Percentiles rank a stretch among this genome's conserved stretches.
Evolutionary conservation across 768 basidiomycete species (phyloP).

Genomic region (Phaffia tasmanica): DNA sequence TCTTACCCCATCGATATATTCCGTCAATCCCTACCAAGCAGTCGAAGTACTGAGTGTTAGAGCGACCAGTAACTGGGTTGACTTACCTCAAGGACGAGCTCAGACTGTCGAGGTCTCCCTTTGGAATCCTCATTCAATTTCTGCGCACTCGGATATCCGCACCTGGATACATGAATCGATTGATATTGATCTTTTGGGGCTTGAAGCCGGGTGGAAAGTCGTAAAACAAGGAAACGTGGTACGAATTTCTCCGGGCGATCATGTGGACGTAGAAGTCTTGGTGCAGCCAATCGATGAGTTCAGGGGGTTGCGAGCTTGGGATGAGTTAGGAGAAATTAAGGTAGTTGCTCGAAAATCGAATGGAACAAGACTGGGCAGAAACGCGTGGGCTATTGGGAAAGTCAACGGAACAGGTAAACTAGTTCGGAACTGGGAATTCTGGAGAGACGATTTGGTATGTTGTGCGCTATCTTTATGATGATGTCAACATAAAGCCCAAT

Average conservation of each 20-base stretch:
- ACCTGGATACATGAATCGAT: background rate
- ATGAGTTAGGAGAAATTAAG: background rate
- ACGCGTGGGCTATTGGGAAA: slow-evolving; percentile 38
- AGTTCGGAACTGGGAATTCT: slow-evolving; percentile 31
- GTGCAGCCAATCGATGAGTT: background rate
- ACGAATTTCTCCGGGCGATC: slow-evolving; percentile 48
- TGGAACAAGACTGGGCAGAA: slow-evolving; percentile 30
- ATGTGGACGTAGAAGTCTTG: slow-evolving; percentile 44
- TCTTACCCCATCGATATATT: background rate
- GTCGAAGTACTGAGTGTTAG: slow-evolving; percentile 37
- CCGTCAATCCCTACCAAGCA: background rate
- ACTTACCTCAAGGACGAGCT: slow-evolving; percentile 25
- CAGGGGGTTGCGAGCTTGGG: too few relatives aligned
- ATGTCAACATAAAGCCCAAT: background rate
- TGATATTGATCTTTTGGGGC: background rate
- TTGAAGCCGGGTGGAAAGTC: background rate
- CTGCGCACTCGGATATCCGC: slow-evolving; percentile 5
- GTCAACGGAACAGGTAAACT: slow-evolving; percentile 29
- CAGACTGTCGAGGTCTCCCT: slow-evolving; percentile 46
- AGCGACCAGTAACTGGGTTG: slow-evolving; percentile 45
- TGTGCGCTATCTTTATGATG: background rate
- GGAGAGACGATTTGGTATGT: slow-evolving; percentile 37
- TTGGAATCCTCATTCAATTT: slow-evolving; percentile 45
- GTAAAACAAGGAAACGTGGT: background rate
- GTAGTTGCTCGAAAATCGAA: slow-evolving; percentile 35